Evolutionary conservation across 176 grass and related monocot genomes (phyloP).

Genomic region (Guadua angustifolia): DNA sequence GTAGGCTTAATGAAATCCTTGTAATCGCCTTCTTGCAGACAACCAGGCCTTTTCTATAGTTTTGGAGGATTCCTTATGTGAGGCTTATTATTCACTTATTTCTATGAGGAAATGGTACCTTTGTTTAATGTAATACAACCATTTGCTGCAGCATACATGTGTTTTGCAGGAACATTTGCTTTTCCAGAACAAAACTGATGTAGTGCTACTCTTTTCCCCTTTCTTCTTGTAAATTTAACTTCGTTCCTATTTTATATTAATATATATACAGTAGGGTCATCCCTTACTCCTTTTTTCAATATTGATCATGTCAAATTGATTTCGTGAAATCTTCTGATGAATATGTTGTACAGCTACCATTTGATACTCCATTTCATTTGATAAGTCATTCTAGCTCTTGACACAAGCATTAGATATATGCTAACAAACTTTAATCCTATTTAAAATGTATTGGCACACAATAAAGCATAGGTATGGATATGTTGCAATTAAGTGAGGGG

Average conservation of each 20-base stretch:
- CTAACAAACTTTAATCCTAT: neutral
- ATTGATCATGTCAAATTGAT: constrained; percentile 2
- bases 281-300: neutral
- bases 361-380: neutral
- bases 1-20: neutral
- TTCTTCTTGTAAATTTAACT: neutral
- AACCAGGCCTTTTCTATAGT: neutral
- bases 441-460: neutral
- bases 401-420: neutral
- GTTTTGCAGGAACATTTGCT: neutral
- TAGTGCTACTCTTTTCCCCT: neutral
- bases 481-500: neutral
- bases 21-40: neutral
- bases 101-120: neutral
- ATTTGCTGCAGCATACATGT: neutral
- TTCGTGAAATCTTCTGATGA: neutral
- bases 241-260: neutral
- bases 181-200: neutral
- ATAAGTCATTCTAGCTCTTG: neutral
- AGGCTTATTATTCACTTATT: neutral
- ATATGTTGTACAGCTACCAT: constrained; percentile 1
- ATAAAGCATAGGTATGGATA: neutral
- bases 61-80: neutral
- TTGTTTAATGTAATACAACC: neutral
- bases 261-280: neutral